Evolutionary conservation across 352 stramenopile species (phyloP).

Genomic region (Phytophthora pinifolia): DNA sequence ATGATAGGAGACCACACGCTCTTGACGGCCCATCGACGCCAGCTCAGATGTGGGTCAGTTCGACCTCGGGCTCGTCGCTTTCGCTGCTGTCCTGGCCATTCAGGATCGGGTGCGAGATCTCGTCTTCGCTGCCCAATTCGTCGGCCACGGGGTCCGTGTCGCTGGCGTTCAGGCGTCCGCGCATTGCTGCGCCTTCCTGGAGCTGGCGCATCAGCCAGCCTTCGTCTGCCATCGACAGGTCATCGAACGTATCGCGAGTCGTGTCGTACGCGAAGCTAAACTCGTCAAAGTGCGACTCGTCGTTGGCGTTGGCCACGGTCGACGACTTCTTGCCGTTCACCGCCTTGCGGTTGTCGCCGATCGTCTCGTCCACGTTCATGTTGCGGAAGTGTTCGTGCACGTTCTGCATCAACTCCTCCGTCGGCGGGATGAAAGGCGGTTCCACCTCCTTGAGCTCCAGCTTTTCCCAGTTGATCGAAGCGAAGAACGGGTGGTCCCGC

Average conservation of each 20-base stretch:
- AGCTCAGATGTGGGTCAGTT: constrained; percentile 45
- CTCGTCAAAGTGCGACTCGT: constrained; percentile 85
- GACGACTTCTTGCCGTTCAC: constrained; percentile 60
- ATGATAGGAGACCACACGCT: constrained; percentile 15
- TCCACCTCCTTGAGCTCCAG: constrained; percentile 82
- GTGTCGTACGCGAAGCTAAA: constrained; percentile 89
- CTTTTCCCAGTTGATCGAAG: constrained; percentile 63
- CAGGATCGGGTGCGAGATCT: constrained; percentile 39
- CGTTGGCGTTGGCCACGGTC: constrained; percentile 40
- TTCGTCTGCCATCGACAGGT: constrained; percentile 81
- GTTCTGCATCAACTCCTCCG: constrained; percentile 85
- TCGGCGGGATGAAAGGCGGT: constrained; percentile 77
- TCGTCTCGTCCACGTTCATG: constrained; percentile 87
- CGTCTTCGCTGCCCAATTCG: constrained; percentile 62
- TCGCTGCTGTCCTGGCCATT: constrained; percentile 67
- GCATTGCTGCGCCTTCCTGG: constrained; percentile 73
- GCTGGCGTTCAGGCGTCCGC: constrained; percentile 62
- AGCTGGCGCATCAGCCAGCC: constrained; percentile 83
- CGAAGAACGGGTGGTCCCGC: constrained; percentile 72
- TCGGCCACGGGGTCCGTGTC: constrained; percentile 53
- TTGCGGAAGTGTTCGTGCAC: constrained; percentile 89
- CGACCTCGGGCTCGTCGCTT: constrained; percentile 60
- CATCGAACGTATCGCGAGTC: constrained; percentile 72
- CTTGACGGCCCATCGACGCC: constrained; percentile 13
- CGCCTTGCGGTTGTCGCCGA: constrained; percentile 63